Conservation (phyloP, 352 stramenopile species). For the Pythium phragmitis region DNA sequence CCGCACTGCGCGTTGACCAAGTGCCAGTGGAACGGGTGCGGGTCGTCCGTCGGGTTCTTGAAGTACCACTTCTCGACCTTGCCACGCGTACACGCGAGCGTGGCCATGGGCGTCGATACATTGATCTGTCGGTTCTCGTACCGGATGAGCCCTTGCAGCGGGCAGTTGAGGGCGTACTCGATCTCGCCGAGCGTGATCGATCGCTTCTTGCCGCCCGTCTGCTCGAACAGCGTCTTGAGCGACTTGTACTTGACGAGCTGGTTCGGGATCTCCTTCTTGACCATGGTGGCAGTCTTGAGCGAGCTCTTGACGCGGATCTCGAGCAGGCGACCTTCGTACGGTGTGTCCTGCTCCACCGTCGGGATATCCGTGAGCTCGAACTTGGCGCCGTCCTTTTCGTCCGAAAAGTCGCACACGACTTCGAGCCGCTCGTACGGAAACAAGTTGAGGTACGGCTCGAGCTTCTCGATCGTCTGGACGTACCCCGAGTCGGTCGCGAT, state of each 20-base stretch:
- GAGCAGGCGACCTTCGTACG: conserved; percentile 56
- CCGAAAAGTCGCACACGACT: conserved; percentile 58
- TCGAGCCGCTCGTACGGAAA: conserved; percentile 63
- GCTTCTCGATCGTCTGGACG: conserved; percentile 36
- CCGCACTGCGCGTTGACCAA: conserved; percentile 74
- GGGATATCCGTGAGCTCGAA: conserved; percentile 49
- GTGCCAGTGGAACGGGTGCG: conserved; percentile 79
- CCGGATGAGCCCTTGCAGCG: conserved; percentile 42
- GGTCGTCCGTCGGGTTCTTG: conserved; percentile 73
- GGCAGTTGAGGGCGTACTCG: conserved; percentile 41
- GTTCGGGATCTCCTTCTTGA: conserved; percentile 33
- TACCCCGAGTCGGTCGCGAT: conserved; percentile 71
- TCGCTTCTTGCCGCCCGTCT: conserved; percentile 50
- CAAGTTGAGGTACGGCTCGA: conserved; percentile 34
- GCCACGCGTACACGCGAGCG: conserved; percentile 57
- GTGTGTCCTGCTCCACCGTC: conserved; percentile 38
- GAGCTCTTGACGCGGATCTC: conserved; percentile 41
- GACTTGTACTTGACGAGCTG: conserved; percentile 47
- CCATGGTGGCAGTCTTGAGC: conserved; percentile 43
- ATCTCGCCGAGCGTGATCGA: conserved; percentile 57
- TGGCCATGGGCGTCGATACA: conserved; percentile 46
- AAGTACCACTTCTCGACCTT: conserved; percentile 82
- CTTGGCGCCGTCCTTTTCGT: conserved; percentile 36
- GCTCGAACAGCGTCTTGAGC: conserved; percentile 50
- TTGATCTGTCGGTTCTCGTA: conserved; percentile 59